Evolutionary conservation across 306 rosid species (phyloP), one percentile per base, ranked within the genome.

Genomic region (Carpinus fangiana): DNA sequence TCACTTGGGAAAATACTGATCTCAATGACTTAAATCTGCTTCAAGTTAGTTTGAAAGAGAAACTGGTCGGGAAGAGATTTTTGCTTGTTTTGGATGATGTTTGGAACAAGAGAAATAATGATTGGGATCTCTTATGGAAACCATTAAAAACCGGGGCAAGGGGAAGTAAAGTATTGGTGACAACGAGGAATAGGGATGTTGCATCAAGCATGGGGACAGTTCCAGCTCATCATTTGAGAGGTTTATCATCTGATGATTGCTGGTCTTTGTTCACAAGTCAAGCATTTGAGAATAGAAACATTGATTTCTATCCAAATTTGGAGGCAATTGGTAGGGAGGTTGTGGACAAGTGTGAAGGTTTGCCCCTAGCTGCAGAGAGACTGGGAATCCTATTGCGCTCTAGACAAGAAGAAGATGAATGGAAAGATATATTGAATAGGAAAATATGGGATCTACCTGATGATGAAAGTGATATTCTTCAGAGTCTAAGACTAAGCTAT

Each of bases 111-210:
- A 87, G 79, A 70, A 84, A 72, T 75, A 61, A 72, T 73, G 78
- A 76, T 11, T 89, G 89, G 89, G 93, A 89, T 53, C 73, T 82
- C 26, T 65, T 85, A 12, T 84, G 72, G 65, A 66, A 36, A 17
- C 91, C 90, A 23, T 78, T 86, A 73, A 12, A 55, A 67, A 38
- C 55, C 7, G 92, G 86, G 62, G 67, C 52, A n/a, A 36, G 20
- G 1, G 89, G 89, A 72, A 86, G 92, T 65, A 89, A 82, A 80
- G 74, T 89, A n/a, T 4, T 89, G 51, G 83, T 86, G 61, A 89
- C 90, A 17, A 89, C 89, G 4, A 86, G 83, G 4, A 82, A 70
- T 67, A 60, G 66, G 41, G 76, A 66, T 59, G 90, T 83, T 73
- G 90, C 90, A 9, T 50, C 78, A 14, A 76, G 83, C 73, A 51